These are phyloP conservation scores for Parathielavia hyrcaniae DNA, from an alignment of 495 filamentous ascomycete genomes.

Conservation along the genomic window DNA sequence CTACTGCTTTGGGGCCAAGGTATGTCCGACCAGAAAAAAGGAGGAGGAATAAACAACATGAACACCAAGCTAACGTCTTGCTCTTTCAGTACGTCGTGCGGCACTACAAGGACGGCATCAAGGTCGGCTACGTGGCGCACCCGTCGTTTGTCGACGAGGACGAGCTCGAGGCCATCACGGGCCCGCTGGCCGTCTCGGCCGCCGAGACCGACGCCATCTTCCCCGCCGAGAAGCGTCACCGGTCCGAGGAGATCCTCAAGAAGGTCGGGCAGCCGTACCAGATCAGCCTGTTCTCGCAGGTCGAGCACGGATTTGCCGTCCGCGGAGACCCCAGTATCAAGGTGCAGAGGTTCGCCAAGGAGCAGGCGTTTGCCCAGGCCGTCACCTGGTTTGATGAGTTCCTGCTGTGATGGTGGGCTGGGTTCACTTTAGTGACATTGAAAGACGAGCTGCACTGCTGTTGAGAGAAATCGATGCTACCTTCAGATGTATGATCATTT, in stretches of 20 bases:
- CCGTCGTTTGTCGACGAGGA: conserved; percentile 70
- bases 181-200: conserved; percentile 69
- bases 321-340: conserved; percentile 57
- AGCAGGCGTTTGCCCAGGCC: conserved; percentile 78
- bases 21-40: conserved; percentile 7
- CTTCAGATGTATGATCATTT: not conserved
- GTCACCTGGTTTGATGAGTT: conserved; percentile 65
- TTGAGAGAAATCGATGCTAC: not conserved
- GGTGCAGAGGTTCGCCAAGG: conserved; percentile 67
- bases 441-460: no score
- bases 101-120: conserved; percentile 45
- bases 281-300: conserved; percentile 71
- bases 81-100: conserved; percentile 39
- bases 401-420: conserved; percentile 30
- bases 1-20: conserved; percentile 72
- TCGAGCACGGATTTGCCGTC: conserved; percentile 76
- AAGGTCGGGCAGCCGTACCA: conserved; percentile 65
- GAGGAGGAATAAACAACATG: not conserved
- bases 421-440: not conserved
- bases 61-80: not conserved
- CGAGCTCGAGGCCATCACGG: conserved; percentile 64
- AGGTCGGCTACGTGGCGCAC: conserved; percentile 66
- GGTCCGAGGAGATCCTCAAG: conserved; percentile 49
- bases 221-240: conserved; percentile 62
- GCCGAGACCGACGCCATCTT: conserved; percentile 78